These are phyloP conservation scores for Oldenlandia corymbosa DNA, from an alignment of 257 asterid genomes.

Conservation along the genomic window DNA sequence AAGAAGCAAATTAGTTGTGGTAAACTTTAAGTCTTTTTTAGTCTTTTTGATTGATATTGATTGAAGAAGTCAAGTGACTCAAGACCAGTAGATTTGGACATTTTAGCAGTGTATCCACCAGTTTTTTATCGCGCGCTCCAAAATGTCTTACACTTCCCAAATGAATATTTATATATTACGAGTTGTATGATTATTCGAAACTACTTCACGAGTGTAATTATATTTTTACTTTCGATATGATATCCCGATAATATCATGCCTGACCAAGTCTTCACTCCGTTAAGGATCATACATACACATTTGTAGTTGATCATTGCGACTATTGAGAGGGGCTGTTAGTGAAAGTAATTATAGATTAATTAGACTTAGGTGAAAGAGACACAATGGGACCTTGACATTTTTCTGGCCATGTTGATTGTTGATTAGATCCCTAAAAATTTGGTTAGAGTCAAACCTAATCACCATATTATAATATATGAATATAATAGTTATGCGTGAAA, in stretches of 20 bases:
- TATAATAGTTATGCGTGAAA: conserved; percentile 1
- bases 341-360: no score
- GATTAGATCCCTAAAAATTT: conserved; percentile 2
- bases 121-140: conserved; percentile 11
- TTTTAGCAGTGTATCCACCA: conserved; percentile 2
- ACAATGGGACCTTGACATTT: conserved; percentile 10
- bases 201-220: no score
- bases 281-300: no score
- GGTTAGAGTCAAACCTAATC: conserved; percentile 10
- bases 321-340: no score
- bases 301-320: no score
- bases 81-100: conserved; percentile 22
- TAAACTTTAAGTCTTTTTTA: conserved; percentile 26
- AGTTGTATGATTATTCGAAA: no score
- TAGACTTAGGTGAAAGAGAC: not conserved
- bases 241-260: no score
- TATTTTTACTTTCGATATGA: no score
- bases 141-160: not conserved
- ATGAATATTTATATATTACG: no score
- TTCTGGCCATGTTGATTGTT: no score
- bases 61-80: conserved; percentile 20
- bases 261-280: no score
- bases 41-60: no score
- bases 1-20: conserved; percentile 50
- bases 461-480: not conserved